Base-by-base conservation (phyloP, 2,329 filamentous ascomycete genomes). In the Aureobasidium sp. region DNA sequence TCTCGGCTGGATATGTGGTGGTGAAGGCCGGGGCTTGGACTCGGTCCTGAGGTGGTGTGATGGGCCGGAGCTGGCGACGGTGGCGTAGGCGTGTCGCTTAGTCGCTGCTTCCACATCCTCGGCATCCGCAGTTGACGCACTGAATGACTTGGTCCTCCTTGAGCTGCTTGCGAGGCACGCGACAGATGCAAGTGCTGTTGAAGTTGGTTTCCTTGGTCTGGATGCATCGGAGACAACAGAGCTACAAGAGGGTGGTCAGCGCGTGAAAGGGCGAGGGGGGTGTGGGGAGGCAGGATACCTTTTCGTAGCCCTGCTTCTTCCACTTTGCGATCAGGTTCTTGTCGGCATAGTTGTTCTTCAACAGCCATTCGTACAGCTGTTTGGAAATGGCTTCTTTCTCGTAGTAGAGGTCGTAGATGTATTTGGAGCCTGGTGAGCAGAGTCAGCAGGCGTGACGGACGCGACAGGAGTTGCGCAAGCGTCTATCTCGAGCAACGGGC, bases 171-270 rank as follows among this genome's bases (percentile, higher is more conserved):
- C 88, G 87, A 1, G 94, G 94, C 54, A 99, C 93, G 55, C 94
- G 89, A 74, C 94, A 99, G 69, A 99, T 94, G 73, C 94, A 99
- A 0, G 93, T 99, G 65, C 90, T 89, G 74, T 93, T 94, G 79
- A 97, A 99, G 75, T 99, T 99, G 31, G 94, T 99, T 79, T 99
- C 94, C 75, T 97, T 97, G n/a, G 94, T 96, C 75, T 99, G 94
- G 60, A 99, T 93, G 74, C 94, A 99, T 64, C 92, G 85, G 60
- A 96, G 79, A 74, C 94, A 99, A 75, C 94, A 99, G 45, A 99
- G 78, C 89, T 94, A 69, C 35, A 58, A 67, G 51, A 65, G 64
- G 50, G 15, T 21, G 25, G 27, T 61, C 35, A 61, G 51, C 51
- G 42, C 17, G 5, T 27, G 53, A 10, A 10, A 9, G 13, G 17